Conservation (phyloP, 148 eudicot species). For the Silene conica region DNA sequence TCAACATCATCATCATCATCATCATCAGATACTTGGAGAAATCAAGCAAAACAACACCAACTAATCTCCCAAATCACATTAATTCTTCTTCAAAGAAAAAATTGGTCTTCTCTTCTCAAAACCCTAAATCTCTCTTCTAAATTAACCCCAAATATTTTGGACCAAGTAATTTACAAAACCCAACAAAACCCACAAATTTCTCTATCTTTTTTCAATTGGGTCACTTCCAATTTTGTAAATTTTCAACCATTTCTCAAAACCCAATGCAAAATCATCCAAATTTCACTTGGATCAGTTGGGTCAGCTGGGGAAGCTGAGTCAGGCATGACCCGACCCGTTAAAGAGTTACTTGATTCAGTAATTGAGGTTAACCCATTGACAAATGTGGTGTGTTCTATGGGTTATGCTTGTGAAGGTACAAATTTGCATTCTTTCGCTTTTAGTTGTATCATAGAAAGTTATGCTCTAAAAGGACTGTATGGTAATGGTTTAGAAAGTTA, state of each 20-base stretch:
- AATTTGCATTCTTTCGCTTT: slow-evolving; percentile 39
- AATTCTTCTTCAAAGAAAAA: slow-evolving; percentile 55
- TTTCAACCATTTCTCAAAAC: slow-evolving; percentile 57
- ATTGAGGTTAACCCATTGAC: slow-evolving; percentile 42
- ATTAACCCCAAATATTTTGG: slow-evolving; percentile 51
- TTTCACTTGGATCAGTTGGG: slow-evolving; percentile 31
- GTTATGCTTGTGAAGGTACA: slow-evolving; percentile 40
- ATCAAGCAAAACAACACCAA: slow-evolving; percentile 38
- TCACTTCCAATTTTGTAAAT: slow-evolving; percentile 46
- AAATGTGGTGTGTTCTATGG: slow-evolving; percentile 39
- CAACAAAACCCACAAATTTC: slow-evolving; percentile 57
- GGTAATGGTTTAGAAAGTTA: slow-evolving; percentile 53
- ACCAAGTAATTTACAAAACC: slow-evolving; percentile 48
- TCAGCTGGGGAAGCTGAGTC: not conserved
- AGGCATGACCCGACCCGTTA: slow-evolving; percentile 32
- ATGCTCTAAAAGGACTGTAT: slow-evolving; percentile 49
- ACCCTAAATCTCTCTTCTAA: slow-evolving; percentile 42
- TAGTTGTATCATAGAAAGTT: slow-evolving; percentile 52
- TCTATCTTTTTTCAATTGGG: slow-evolving; percentile 69
- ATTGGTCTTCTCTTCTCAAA: slow-evolving; percentile 53
- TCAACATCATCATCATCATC: slow-evolving; percentile 22
- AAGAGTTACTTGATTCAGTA: slow-evolving; percentile 53
- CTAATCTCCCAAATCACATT: slow-evolving; percentile 61
- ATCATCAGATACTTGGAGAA: slow-evolving; percentile 48
- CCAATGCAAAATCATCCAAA: slow-evolving; percentile 32